A percentile compares a stretch with the other conserved stretches of the same genome.
Conservation (phyloP, 495 filamentous ascomycete species). For the Penicillium bovifimosum region DNA sequence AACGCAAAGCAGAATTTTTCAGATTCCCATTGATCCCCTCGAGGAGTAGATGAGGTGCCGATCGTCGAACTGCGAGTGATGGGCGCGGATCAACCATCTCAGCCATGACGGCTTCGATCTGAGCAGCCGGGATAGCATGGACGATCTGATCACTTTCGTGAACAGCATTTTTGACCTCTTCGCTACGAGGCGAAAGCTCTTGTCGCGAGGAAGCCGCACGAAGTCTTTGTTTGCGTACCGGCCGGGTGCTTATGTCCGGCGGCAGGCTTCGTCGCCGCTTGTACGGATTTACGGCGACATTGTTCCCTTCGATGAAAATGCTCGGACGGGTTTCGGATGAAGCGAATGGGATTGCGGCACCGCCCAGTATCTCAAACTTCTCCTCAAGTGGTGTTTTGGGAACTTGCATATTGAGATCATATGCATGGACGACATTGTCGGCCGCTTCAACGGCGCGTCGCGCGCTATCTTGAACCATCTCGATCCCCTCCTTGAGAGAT, state of each 20-base stretch:
- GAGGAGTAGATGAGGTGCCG: constrained; percentile 36
- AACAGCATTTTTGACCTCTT: constrained; percentile 45
- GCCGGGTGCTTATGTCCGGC: constrained; percentile 27
- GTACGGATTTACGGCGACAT: constrained; percentile 42
- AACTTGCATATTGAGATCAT: constrained; percentile 78
- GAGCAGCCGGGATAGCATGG: constrained; percentile 33
- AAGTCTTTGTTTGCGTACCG: constrained; percentile 36
- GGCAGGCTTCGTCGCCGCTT: constrained; percentile 48
- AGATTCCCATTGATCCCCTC: constrained; percentile 44
- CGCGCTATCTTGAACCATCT: constrained; percentile 77
- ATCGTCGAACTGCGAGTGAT: constrained; percentile 38
- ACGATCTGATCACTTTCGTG: constrained; percentile 46
- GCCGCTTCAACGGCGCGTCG: constrained; percentile 73
- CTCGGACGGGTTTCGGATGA: constrained; percentile 30
- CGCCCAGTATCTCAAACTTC: constrained; percentile 28
- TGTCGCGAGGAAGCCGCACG: constrained; percentile 31
- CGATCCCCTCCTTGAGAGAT: constrained; percentile 65
- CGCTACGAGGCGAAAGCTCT: constrained; percentile 45
- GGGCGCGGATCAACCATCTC: constrained; percentile 39
- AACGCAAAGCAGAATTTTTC: constrained; percentile 43
- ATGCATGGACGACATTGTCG: constrained; percentile 83
- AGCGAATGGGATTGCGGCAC: constrained; percentile 12
- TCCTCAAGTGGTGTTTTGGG: constrained; percentile 54
- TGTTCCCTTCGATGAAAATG: constrained; percentile 41
- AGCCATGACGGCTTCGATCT: constrained; percentile 41